Conservation (phyloP, 2,329 filamentous ascomycete species). For the Penicillium sp. region DNA sequence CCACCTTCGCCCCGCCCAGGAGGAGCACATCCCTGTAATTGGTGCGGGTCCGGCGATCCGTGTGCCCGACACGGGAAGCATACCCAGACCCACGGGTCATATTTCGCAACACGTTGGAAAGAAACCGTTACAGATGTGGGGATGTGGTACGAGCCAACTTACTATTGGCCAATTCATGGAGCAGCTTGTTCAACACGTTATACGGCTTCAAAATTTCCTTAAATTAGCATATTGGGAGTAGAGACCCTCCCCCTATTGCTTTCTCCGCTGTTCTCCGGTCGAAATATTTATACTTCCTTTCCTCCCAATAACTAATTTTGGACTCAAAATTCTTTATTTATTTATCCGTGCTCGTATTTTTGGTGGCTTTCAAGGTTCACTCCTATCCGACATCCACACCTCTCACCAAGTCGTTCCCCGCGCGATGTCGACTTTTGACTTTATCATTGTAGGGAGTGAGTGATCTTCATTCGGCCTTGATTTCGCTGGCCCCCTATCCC, state of each 20-base stretch:
- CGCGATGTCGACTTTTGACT: slow-evolving; percentile 14
- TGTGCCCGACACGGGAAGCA: not conserved
- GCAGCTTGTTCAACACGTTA: not conserved
- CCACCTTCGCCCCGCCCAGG: not conserved
- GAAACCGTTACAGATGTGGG: not conserved
- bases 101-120: too few species aligned
- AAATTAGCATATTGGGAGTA: not conserved
- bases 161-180: not conserved
- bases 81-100: not conserved
- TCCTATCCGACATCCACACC: not conserved
- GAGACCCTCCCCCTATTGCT: not conserved
- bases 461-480: not conserved
- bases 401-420: not conserved
- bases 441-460: slow-evolving; percentile 16
- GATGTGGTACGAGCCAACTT: not conserved
- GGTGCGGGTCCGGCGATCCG: not conserved
- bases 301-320: not conserved
- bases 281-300: not conserved
- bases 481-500: not conserved
- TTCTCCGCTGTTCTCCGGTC: not conserved
- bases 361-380: not conserved
- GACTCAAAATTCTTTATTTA: not conserved
- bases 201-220: not conserved
- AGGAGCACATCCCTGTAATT: not conserved
- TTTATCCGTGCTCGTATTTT: not conserved